Conservation (phyloP, 495 filamentous ascomycete genomes). For the Penicillium lagena region DNA sequence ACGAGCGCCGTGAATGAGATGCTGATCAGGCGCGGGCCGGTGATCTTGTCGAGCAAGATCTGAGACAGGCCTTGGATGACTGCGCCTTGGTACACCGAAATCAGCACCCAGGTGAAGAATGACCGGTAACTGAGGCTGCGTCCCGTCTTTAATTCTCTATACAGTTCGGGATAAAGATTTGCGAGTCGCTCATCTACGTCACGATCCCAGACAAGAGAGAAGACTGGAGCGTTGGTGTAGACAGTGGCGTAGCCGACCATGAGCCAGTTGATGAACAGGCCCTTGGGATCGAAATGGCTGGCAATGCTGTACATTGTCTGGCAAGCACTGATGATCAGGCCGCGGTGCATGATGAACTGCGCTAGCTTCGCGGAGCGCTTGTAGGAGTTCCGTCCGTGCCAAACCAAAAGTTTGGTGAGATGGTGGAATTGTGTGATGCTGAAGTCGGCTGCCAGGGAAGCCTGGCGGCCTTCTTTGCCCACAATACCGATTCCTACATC, state of each 20-base stretch:
- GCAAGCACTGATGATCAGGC: constrained; percentile 87
- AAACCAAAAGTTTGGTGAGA: constrained; percentile 93
- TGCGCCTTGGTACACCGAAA: constrained; percentile 90
- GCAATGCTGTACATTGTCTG: constrained; percentile 98
- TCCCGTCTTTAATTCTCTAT: constrained; percentile 87
- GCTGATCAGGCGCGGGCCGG: constrained; percentile 69
- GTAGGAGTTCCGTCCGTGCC: constrained; percentile 97
- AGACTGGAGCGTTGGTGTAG: constrained; percentile 91
- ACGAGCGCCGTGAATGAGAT: constrained; percentile 90
- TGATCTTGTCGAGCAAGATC: constrained; percentile 68
- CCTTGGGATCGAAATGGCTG: constrained; percentile 82
- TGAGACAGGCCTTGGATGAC: constrained; percentile 92
- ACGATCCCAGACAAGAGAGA: constrained; percentile 91
- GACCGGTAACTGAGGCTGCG: constrained; percentile 82
- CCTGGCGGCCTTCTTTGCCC: constrained; percentile 94
- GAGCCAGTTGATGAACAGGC: constrained; percentile 94
- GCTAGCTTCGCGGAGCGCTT: constrained; percentile 92
- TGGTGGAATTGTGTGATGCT: constrained; percentile 92
- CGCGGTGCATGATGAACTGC: constrained; percentile 97
- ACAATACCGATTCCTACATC: constrained; percentile 98
- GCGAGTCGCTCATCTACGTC: constrained; percentile 92
- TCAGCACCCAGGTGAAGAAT: constrained; percentile 95
- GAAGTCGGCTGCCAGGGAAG: constrained; percentile 91
- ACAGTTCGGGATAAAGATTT: constrained; percentile 94
- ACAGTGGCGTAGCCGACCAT: constrained; percentile 95